phyloP scores from a whole-genome alignment of 176 grass and related monocot species.

The Triticum dicoccoides region DNA sequence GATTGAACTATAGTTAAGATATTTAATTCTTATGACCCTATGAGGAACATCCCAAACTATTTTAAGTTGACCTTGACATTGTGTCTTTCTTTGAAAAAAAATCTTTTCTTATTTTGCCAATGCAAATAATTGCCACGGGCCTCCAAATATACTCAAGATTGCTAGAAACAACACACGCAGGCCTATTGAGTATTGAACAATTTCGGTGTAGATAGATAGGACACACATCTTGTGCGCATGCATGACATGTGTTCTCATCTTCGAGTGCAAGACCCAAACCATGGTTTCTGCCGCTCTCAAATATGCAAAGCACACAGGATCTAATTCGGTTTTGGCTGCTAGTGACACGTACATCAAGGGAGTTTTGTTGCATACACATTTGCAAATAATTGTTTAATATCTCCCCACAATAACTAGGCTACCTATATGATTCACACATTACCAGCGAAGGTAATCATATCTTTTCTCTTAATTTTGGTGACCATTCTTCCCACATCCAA shows the following conservation, averaged over 20 bases:
- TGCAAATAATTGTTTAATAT: neutral
- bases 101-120: neutral
- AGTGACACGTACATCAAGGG: neutral
- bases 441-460: neutral
- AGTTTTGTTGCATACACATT: neutral
- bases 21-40: neutral
- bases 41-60: neutral
- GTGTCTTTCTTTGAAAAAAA: neutral
- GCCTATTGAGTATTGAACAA: neutral
- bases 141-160: neutral
- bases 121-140: neutral
- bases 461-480: neutral
- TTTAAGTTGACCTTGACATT: neutral
- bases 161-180: neutral
- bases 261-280: neutral
- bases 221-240: neutral
- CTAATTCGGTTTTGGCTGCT: neutral
- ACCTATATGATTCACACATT: neutral
- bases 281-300: neutral
- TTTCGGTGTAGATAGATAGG: neutral
- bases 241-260: neutral
- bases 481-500: neutral
- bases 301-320: neutral
- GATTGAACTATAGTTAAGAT: neutral
- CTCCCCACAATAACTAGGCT: neutral